Conservation (phyloP, 1,284 basidiomycete genomes). For the Entoloma clypeatum region DNA sequence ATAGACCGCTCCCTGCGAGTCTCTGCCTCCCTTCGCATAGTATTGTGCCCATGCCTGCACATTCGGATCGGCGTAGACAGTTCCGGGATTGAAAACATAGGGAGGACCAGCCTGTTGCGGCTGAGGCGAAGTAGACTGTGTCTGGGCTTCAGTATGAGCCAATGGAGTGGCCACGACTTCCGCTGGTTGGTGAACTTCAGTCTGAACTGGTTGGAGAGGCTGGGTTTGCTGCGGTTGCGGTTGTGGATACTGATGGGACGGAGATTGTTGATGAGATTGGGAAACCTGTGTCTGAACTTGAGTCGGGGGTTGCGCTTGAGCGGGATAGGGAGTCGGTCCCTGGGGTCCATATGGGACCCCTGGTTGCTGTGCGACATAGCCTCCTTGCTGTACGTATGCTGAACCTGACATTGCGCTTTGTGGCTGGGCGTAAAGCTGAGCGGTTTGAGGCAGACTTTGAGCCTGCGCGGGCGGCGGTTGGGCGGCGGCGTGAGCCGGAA, state of each 20-base stretch:
- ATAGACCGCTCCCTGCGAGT: conserved; percentile 67
- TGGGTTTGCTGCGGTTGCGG: conserved; percentile 22
- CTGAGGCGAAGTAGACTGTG: conserved; percentile 21
- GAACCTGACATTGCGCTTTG: neutral
- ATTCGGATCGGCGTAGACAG: conserved; percentile 65
- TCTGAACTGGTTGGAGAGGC: conserved; percentile 18
- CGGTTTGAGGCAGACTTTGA: conserved; percentile 7
- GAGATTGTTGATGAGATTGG: conserved; percentile 18
- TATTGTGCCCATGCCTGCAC: conserved; percentile 81
- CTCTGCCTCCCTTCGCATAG: conserved; percentile 70
- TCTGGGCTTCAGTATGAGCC: conserved; percentile 22
- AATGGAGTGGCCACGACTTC: conserved; percentile 23
- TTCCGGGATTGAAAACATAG: conserved; percentile 63
- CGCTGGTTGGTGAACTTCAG: conserved; percentile 19
- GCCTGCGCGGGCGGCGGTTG: conserved; percentile 18
- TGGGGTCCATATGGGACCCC: conserved; percentile 16
- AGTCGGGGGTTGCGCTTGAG: conserved; percentile 12
- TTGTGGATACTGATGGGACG: conserved; percentile 23
- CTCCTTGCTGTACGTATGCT: conserved; percentile 10
- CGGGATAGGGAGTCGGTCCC: conserved; percentile 19
- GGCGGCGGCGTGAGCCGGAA: conserved; percentile 11
- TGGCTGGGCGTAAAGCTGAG: conserved; percentile 4
- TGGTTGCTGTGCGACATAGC: conserved; percentile 15
- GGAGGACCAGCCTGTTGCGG: conserved; percentile 52
- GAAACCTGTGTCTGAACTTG: conserved; percentile 15